Evolutionary conservation across 1,284 basidiomycete genomes (phyloP).

Genomic region (Leccinum huronense): DNA sequence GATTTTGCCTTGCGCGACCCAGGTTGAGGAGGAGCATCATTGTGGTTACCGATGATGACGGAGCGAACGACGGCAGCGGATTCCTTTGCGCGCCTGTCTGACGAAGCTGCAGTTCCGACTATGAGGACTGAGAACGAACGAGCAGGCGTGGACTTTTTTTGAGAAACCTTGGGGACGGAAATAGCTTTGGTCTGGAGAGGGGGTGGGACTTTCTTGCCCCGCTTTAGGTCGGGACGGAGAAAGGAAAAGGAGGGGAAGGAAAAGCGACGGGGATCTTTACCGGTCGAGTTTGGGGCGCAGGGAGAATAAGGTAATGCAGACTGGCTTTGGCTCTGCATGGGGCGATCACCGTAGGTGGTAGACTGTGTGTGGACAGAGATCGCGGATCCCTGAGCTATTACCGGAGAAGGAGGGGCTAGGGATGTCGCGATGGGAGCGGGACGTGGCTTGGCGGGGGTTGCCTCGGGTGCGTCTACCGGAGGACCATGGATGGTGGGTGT

Average conservation of each 20-base stretch:
- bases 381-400: constrained; percentile 6
- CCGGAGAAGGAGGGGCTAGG: constrained; percentile 25
- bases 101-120: constrained; percentile 29
- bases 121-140: constrained; percentile 30
- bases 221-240: constrained; percentile 35
- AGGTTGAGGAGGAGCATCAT: constrained; percentile 31
- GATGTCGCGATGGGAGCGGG: constrained; percentile 18
- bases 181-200: constrained; percentile 14
- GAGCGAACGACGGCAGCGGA: constrained; percentile 62
- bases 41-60: constrained; percentile 61
- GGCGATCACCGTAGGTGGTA: constrained; percentile 19
- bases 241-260: constrained; percentile 41
- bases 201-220: constrained; percentile 19
- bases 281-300: constrained; percentile 5
- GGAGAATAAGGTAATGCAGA: constrained; percentile 30
- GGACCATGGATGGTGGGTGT: constrained; percentile 29
- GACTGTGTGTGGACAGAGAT: constrained; percentile 23
- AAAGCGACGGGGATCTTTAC: constrained; percentile 36
- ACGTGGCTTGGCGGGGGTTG: constrained; percentile 3
- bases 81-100: constrained; percentile 61
- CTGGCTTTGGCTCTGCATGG: constrained; percentile 30
- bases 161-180: constrained; percentile 15
- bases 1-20: constrained; percentile 37
- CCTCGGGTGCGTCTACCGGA: background rate
- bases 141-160: constrained; percentile 39